Percentiles rank a stretch among this genome's conserved stretches.
These are phyloP conservation scores for Trichoderma gracile DNA, from an alignment of 2,329 filamentous ascomycete species.

Conservation along the genomic window DNA sequence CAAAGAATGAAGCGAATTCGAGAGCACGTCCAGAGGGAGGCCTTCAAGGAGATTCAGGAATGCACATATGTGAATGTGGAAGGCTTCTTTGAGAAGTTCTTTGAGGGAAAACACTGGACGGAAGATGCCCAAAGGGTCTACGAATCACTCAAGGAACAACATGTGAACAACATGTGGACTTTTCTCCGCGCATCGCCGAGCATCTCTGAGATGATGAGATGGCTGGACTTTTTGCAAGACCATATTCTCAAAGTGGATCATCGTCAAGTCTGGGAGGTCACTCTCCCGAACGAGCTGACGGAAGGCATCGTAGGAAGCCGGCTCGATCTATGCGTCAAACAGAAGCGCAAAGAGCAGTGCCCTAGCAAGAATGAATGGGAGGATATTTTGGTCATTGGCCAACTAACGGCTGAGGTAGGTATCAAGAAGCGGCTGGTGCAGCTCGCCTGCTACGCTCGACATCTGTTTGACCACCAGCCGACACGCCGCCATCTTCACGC, in stretches of 20 bases:
- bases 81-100: neutral
- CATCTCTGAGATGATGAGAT: neutral
- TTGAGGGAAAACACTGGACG: neutral
- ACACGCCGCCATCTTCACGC: neutral
- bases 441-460: neutral
- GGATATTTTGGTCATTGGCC: neutral
- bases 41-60: neutral
- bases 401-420: neutral
- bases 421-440: neutral
- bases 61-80: neutral
- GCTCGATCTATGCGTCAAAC: neutral
- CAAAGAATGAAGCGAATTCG: neutral
- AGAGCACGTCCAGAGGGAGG: neutral
- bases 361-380: neutral
- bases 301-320: neutral
- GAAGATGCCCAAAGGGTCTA: neutral
- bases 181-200: neutral
- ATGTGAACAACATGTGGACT: neutral
- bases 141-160: neutral
- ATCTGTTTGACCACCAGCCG: neutral
- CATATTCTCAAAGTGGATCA: neutral
- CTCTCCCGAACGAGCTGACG: neutral
- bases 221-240: neutral
- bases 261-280: neutral
- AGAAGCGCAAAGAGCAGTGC: neutral